These are phyloP conservation scores for Trypanosoma rangeli DNA, from an alignment of 208 protist genomes.

Conservation along the genomic window DNA sequence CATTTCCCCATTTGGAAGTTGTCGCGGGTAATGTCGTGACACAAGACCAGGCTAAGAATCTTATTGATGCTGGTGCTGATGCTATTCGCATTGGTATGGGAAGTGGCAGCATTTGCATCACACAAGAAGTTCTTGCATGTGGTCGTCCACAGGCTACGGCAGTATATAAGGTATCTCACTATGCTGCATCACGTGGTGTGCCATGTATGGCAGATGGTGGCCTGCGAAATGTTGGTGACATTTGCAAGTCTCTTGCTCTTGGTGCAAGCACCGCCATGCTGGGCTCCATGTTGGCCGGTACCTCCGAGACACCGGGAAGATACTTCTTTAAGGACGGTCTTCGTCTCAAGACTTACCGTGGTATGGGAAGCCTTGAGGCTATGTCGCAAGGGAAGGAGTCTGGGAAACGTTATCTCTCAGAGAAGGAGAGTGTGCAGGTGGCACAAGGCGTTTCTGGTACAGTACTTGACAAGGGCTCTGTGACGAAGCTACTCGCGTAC, in stretches of 20 bases:
- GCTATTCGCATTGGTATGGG: slow-evolving; percentile 98
- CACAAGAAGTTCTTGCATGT: slow-evolving; percentile 95
- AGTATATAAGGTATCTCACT: slow-evolving; percentile 92
- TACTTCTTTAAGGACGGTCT: slow-evolving; percentile 93
- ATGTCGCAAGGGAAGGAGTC: slow-evolving; percentile 92
- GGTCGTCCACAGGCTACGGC: slow-evolving; percentile 96
- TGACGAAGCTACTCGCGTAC: slow-evolving; percentile 85
- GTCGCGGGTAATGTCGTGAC: slow-evolving; percentile 98
- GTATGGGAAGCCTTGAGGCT: slow-evolving; percentile 96
- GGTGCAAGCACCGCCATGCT: slow-evolving; percentile 91
- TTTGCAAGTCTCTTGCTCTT: slow-evolving; percentile 94
- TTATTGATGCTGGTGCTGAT: slow-evolving; percentile 97
- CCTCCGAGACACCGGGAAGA: slow-evolving; percentile 91
- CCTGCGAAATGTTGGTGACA: slow-evolving; percentile 93
- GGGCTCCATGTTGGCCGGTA: slow-evolving; percentile 92
- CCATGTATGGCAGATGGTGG: slow-evolving; percentile 95
- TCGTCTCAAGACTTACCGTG: slow-evolving; percentile 95
- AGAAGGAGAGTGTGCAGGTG: slow-evolving; percentile 90
- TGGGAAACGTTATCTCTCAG: slow-evolving; percentile 89
- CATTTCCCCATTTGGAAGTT: slow-evolving; percentile 83
- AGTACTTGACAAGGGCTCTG: slow-evolving; percentile 92
- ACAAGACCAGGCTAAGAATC: slow-evolving; percentile 93
- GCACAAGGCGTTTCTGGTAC: slow-evolving; percentile 92
- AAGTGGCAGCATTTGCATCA: slow-evolving; percentile 98
- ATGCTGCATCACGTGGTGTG: slow-evolving; percentile 88